Percentiles rank a stretch among this genome's conserved stretches.
These are phyloP conservation scores for Lomentospora prolificans DNA, from an alignment of 2,329 filamentous ascomycete genomes.

Conservation along the genomic window DNA sequence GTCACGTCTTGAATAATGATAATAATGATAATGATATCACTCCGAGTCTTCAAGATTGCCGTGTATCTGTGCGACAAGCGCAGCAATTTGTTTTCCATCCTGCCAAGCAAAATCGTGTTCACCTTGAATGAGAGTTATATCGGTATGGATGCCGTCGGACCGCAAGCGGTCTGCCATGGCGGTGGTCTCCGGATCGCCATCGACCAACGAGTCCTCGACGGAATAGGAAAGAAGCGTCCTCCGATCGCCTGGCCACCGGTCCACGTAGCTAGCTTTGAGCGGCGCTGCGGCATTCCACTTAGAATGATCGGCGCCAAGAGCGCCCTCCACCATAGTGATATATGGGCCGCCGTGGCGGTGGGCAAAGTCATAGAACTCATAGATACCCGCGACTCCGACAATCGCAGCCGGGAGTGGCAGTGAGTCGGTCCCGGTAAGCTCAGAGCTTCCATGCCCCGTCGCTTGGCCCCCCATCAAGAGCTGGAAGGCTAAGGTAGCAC, in stretches of 20 bases:
- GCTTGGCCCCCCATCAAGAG: slow-evolving; percentile 30
- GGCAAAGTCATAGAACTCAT: slow-evolving; percentile 49
- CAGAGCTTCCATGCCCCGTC: slow-evolving; percentile 12
- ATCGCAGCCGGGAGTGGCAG: slow-evolving; percentile 38
- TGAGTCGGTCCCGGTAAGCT: slow-evolving; percentile 13
- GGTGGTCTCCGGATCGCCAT: slow-evolving; percentile 45
- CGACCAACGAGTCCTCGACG: slow-evolving; percentile 38
- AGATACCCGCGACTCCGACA: slow-evolving; percentile 57
- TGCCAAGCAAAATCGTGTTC: slow-evolving; percentile 56
- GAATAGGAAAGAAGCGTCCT: slow-evolving; percentile 35
- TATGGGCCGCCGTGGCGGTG: slow-evolving; percentile 39
- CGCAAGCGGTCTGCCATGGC: slow-evolving; percentile 40
- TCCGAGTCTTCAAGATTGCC: slow-evolving; percentile 57
- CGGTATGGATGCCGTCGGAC: slow-evolving; percentile 24
- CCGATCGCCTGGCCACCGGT: slow-evolving; percentile 24
- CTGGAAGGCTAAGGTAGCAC: slow-evolving; percentile 45
- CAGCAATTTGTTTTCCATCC: slow-evolving; percentile 38
- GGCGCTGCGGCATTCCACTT: slow-evolving; percentile 50
- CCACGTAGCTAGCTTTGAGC: slow-evolving; percentile 29
- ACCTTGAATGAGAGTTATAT: slow-evolving; percentile 33
- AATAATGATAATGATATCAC: slow-evolving; percentile 20
- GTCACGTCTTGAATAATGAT: background rate
- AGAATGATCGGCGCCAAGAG: slow-evolving; percentile 45
- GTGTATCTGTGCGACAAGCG: slow-evolving; percentile 26
- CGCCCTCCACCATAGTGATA: slow-evolving; percentile 43